Conservation (phyloP, 441 rosid species). For the Adansonia grandidieri region DNA sequence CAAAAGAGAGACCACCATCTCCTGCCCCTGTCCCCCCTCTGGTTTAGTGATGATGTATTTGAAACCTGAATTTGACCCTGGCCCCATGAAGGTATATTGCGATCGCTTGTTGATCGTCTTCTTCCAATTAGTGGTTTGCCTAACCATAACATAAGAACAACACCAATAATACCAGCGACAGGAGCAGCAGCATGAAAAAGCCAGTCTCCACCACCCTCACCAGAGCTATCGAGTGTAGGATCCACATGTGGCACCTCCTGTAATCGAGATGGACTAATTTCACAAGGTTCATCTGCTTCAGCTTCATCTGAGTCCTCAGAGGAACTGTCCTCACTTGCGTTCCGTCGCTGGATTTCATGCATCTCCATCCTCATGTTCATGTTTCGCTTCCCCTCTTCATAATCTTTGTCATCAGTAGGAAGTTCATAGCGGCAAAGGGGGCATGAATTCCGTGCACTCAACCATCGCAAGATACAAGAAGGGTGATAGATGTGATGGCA, state of each 20-base stretch:
- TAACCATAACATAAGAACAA: constrained; percentile 74
- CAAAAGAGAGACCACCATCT: constrained; percentile 88
- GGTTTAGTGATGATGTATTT: constrained; percentile 34
- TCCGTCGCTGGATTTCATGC: constrained; percentile 43
- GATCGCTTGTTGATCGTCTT: constrained; percentile 42
- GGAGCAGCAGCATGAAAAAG: constrained; percentile 81
- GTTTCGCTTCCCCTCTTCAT: constrained; percentile 67
- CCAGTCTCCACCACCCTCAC: constrained; percentile 53
- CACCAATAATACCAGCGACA: constrained; percentile 75
- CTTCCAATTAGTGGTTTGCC: constrained; percentile 55
- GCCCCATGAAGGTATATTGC: constrained; percentile 27
- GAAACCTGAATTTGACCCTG: constrained; percentile 34
- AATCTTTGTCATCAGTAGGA: constrained; percentile 86
- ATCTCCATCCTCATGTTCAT: constrained; percentile 30
- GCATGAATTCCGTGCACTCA: constrained; percentile 82
- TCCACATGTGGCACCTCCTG: constrained; percentile 30
- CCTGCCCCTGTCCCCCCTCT: constrained; percentile 62
- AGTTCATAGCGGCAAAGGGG: constrained; percentile 92
- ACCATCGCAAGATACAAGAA: constrained; percentile 84
- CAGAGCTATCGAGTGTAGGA: constrained; percentile 24
- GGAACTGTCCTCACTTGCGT: constrained; percentile 49
- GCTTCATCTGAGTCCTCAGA: constrained; percentile 45
- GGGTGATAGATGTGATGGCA: constrained; percentile 84
- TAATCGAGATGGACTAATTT: constrained; percentile 30
- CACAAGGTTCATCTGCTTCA: constrained; percentile 47